These are phyloP conservation scores for Cutaneotrichosporon sp. DNA, from an alignment of 1,284 basidiomycete genomes.

Conservation along the genomic window DNA sequence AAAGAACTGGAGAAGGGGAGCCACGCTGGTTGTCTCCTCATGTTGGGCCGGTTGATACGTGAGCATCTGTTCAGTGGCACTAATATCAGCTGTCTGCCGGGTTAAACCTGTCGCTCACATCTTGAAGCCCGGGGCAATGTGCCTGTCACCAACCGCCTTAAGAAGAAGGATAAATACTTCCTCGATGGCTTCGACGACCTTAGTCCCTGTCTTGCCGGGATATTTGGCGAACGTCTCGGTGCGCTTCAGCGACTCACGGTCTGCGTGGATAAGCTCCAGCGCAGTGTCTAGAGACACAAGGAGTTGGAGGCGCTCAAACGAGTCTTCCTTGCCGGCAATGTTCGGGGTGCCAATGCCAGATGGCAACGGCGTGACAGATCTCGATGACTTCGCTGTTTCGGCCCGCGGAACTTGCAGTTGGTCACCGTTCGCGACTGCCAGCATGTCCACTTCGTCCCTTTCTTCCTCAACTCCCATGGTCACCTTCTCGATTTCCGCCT, in stretches of 20 bases:
- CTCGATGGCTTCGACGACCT: constrained; percentile 83
- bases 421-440: neutral
- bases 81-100: constrained; percentile 37
- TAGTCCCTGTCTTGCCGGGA: constrained; percentile 71
- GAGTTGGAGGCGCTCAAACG: constrained; percentile 68
- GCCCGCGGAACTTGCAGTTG: neutral
- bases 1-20: constrained; percentile 92
- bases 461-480: constrained; percentile 9
- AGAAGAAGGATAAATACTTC: constrained; percentile 84
- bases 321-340: constrained; percentile 10
- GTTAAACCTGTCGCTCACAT: constrained; percentile 61
- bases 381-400: neutral
- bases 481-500: constrained; percentile 23
- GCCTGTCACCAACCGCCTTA: constrained; percentile 68
- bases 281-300: constrained; percentile 87
- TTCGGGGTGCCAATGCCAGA: neutral
- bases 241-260: constrained; percentile 84
- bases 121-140: constrained; percentile 78
- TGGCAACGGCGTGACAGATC: constrained; percentile 7
- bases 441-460: constrained; percentile 11
- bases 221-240: constrained; percentile 84
- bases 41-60: constrained; percentile 82
- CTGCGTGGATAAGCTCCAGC: constrained; percentile 84
- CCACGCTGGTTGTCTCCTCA: constrained; percentile 69
- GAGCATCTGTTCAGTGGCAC: constrained; percentile 77